These are phyloP conservation scores for Cordia subcordata DNA, from an alignment of 257 asterid species.

Conservation along the genomic window DNA sequence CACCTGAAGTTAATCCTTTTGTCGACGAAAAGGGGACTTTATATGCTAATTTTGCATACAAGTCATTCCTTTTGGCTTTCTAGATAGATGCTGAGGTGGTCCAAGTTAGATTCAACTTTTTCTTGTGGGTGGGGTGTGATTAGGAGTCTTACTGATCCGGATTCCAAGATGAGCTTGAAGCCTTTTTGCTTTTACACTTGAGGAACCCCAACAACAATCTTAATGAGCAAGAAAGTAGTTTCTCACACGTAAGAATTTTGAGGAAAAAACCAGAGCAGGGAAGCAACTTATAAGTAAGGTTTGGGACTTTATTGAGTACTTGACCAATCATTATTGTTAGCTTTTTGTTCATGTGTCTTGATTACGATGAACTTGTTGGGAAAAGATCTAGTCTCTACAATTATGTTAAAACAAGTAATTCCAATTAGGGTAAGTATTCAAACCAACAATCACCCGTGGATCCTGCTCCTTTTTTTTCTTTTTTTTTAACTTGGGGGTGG, in stretches of 20 bases:
- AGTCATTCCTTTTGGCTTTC: not conserved
- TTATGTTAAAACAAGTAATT: too few species aligned
- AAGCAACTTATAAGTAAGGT: not conserved
- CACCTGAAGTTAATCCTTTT: too few species aligned
- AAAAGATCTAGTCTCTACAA: too few species aligned
- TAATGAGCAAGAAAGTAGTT: conserved; percentile 20
- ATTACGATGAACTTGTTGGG: too few species aligned
- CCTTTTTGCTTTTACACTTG: not conserved
- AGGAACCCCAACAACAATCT: not conserved
- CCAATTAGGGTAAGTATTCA: too few species aligned
- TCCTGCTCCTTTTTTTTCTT: too few species aligned
- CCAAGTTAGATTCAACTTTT: not conserved
- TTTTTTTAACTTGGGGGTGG: too few species aligned
- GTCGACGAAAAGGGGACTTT: too few species aligned
- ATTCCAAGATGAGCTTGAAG: not conserved
- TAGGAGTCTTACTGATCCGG: not conserved
- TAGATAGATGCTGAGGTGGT: not conserved
- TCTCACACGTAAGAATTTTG: conserved; percentile 13
- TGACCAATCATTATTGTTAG: too few species aligned
- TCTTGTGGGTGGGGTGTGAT: conserved; percentile 1
- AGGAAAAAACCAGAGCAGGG: not conserved
- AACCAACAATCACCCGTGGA: too few species aligned
- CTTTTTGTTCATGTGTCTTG: not conserved
- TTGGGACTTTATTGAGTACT: too few species aligned
- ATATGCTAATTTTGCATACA: not conserved